Percentiles rank a stretch among this genome's conserved stretches.
Conservation (phyloP, 2,329 filamentous ascomycete genomes). For the Chrysoporthe austroafricana region DNA sequence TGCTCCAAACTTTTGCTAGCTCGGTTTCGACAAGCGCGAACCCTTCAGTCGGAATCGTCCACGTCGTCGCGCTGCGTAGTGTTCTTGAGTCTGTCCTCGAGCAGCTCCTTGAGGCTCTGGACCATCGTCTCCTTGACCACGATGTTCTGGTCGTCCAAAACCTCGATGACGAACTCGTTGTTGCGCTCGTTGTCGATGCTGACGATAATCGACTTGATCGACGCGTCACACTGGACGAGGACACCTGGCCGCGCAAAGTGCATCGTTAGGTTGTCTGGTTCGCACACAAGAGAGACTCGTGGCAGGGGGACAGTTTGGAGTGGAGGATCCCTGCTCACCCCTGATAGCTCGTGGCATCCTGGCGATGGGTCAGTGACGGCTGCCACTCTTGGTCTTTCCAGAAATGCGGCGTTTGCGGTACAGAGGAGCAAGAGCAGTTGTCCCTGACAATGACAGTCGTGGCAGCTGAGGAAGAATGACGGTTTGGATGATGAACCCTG, state of each 20-base stretch:
- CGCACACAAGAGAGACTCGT: background rate
- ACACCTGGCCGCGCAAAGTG: slow-evolving; percentile 56
- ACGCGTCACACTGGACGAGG: slow-evolving; percentile 81
- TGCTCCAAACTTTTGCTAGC: background rate
- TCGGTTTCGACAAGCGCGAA: background rate
- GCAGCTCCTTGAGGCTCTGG: slow-evolving; percentile 64
- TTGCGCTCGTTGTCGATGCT: slow-evolving; percentile 73
- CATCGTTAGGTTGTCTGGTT: slow-evolving; percentile 11
- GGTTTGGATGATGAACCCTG: background rate
- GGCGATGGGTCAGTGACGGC: slow-evolving; percentile 27
- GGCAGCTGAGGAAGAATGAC: background rate
- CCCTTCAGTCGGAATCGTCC: slow-evolving; percentile 57
- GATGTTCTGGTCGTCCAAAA: slow-evolving; percentile 76
- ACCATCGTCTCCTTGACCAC: slow-evolving; percentile 78
- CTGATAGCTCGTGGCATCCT: slow-evolving; percentile 61
- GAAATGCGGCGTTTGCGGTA: background rate
- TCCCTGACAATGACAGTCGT: background rate
- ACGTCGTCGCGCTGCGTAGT: slow-evolving; percentile 49
- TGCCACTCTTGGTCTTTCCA: background rate
- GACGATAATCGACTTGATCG: slow-evolving; percentile 83
- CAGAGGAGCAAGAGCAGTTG: background rate
- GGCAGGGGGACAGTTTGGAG: background rate
- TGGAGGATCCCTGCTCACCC: slow-evolving; percentile 43
- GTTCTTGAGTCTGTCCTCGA: slow-evolving; percentile 63
- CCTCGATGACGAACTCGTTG: slow-evolving; percentile 78